phyloP scores from a whole-genome alignment of 1,284 basidiomycete species.

The Fomitopsis pinicola region DNA sequence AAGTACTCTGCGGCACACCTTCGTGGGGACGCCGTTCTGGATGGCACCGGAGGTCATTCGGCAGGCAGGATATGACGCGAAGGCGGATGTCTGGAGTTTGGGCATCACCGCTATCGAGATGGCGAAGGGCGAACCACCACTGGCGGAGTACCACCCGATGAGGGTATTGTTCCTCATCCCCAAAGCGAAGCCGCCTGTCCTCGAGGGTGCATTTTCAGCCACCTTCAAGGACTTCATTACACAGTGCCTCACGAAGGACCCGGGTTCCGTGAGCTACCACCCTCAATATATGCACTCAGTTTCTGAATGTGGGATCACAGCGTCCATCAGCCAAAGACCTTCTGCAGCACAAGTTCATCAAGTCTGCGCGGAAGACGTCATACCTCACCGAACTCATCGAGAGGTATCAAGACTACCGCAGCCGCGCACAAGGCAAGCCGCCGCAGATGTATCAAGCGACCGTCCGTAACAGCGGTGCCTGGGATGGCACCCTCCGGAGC shows the following conservation, averaged over 20 bases:
- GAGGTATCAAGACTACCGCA: conserved; percentile 68
- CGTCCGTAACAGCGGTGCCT: conserved; percentile 49
- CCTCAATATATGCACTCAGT: conserved; percentile 5
- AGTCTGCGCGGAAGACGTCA: conserved; percentile 74
- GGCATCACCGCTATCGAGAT: conserved; percentile 97
- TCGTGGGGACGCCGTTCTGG: conserved; percentile 97
- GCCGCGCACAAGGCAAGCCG: conserved; percentile 52
- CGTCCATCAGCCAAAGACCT: conserved; percentile 90
- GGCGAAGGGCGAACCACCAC: conserved; percentile 90
- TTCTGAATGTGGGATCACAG: conserved; percentile 34
- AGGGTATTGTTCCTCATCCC: conserved; percentile 94
- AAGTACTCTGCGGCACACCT: conserved; percentile 86
- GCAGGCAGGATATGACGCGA: conserved; percentile 94
- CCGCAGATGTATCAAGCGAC: conserved; percentile 48
- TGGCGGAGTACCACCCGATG: conserved; percentile 95
- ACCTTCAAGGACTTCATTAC: conserved; percentile 93
- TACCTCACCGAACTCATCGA: conserved; percentile 86
- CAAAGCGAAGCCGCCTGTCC: conserved; percentile 87
- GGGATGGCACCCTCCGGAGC: conserved; percentile 78
- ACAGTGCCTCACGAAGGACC: conserved; percentile 91
- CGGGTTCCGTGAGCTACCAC: conserved; percentile 53
- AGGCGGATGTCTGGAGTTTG: conserved; percentile 96
- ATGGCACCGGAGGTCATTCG: conserved; percentile 98
- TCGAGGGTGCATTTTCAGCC: conserved; percentile 82
- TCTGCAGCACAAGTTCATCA: conserved; percentile 90